Conservation (phyloP, 2,329 filamentous ascomycete species). For the Ophiognomonia clavigignenti-juglandacearum region DNA sequence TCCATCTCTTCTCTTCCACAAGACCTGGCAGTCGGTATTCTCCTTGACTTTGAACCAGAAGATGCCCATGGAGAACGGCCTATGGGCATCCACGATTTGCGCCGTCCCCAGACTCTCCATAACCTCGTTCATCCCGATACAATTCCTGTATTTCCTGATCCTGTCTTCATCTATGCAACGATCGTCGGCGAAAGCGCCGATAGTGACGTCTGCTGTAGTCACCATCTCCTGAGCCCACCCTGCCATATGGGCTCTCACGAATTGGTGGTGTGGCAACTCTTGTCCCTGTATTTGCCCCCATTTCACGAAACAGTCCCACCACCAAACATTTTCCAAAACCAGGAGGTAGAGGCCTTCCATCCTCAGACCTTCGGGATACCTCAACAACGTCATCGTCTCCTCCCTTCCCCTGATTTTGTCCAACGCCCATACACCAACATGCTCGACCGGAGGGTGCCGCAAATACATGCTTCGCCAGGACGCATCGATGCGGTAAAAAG, state of each 20-base stretch:
- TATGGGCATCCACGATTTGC: neutral
- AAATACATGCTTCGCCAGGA: constrained; percentile 4
- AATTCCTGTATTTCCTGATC: neutral
- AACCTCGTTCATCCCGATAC: neutral
- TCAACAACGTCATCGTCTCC: neutral
- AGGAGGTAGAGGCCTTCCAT: constrained; percentile 7
- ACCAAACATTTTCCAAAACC: neutral
- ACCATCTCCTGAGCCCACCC: neutral
- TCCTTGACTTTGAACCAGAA: constrained; percentile 5
- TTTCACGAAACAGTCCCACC: constrained; percentile 4
- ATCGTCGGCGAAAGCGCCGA: constrained; percentile 1
- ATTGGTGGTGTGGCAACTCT: neutral
- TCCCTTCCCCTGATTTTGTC: neutral
- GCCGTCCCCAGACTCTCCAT: neutral
- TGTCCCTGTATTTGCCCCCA: constrained; percentile 1
- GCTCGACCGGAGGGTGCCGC: constrained; percentile 2
- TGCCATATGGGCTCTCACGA: neutral
- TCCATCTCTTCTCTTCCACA: neutral
- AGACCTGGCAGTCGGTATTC: neutral
- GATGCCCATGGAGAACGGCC: neutral
- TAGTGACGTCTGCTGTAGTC: neutral
- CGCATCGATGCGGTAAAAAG: neutral
- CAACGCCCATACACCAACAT: constrained; percentile 3
- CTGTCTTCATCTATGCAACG: neutral
- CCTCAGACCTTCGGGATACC: neutral